These are phyloP conservation scores for Cordia subcordata DNA, from an alignment of 257 asterid genomes.

Conservation along the genomic window DNA sequence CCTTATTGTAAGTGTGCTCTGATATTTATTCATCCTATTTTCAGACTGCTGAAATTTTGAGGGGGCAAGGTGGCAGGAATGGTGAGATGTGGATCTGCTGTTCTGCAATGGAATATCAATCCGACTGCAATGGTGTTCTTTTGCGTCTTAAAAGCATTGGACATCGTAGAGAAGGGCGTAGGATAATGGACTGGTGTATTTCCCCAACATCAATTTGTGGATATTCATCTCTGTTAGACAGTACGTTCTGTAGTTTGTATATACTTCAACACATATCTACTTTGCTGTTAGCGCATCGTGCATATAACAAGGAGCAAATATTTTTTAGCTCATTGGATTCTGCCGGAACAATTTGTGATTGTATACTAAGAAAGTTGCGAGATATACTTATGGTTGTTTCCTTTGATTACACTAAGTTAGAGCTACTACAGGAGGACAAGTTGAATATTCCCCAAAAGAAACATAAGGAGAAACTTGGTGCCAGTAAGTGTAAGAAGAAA, in stretches of 20 bases:
- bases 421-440: constrained; percentile 73
- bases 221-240: constrained; percentile 34
- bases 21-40: constrained; percentile 26
- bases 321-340: constrained; percentile 77
- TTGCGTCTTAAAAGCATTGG: constrained; percentile 24
- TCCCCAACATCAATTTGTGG: constrained; percentile 31
- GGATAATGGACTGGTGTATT: constrained; percentile 24
- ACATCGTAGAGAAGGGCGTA: constrained; percentile 26
- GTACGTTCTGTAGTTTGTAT: constrained; percentile 51
- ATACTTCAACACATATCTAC: constrained; percentile 64
- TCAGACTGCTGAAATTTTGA: constrained; percentile 57
- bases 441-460: constrained; percentile 35
- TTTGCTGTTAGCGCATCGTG: constrained; percentile 44
- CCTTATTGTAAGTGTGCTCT: constrained; percentile 11
- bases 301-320: constrained; percentile 43
- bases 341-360: constrained; percentile 69
- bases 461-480: constrained; percentile 51
- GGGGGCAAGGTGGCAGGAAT: constrained; percentile 35
- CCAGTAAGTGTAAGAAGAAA: constrained; percentile 64
- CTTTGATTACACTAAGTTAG: constrained; percentile 85
- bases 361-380: constrained; percentile 66
- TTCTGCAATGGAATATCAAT: constrained; percentile 26
- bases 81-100: constrained; percentile 37
- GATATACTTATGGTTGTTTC: constrained; percentile 77
- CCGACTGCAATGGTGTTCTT: constrained; percentile 31